Base-by-base conservation (phyloP, 805 yeast species). In the Komagataella populi region DNA sequence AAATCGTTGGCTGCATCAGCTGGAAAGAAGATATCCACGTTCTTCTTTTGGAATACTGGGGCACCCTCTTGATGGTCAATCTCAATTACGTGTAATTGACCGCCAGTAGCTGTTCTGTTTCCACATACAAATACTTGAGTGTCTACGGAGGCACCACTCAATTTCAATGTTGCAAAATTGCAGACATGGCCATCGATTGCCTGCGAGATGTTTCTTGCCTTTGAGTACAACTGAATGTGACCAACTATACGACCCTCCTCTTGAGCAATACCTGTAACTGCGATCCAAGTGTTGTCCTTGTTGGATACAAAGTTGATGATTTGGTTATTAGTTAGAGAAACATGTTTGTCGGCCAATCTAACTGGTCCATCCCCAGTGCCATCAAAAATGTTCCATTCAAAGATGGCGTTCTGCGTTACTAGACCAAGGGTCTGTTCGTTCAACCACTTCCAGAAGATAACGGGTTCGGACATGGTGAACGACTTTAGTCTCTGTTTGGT, bases 151-250 rank as follows among this genome's bases (percentile, higher is more conserved):
- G 90, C 87, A 51, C 88, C 88, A 50, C 80, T 84, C 59, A 91
- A 73, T 55, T 80, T 76, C 56, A 93, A 71, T 54, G 76, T 73
- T 51, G 96, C 88, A 70, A 93, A 93, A 46, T 81, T 80, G 54
- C 96, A 93, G 52, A 95, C 98, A 68, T 93, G 99, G 60, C 99
- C 99, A 63, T 93, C 98, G 60, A 93, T 87, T 18, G 96, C 90
- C 71, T 93, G 99, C 12, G 97, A 90, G 45, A 91, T 87, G 63
- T 86, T 85, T 70, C 98, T 83, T 51, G 83, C 80, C 65, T 84
- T 85, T 54, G 96, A 85, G 70, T 73, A 93, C 55, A 93, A 79
- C 72, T 93, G 99, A 65, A 91, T 86, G 69, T 87, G 95, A 64
- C 99, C 99, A 39, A 88, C 96, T 58, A 93, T 87, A 61, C 95